phyloP scores from a whole-genome alignment of 2,329 filamentous ascomycete genomes.

The Alternaria sp. region DNA sequence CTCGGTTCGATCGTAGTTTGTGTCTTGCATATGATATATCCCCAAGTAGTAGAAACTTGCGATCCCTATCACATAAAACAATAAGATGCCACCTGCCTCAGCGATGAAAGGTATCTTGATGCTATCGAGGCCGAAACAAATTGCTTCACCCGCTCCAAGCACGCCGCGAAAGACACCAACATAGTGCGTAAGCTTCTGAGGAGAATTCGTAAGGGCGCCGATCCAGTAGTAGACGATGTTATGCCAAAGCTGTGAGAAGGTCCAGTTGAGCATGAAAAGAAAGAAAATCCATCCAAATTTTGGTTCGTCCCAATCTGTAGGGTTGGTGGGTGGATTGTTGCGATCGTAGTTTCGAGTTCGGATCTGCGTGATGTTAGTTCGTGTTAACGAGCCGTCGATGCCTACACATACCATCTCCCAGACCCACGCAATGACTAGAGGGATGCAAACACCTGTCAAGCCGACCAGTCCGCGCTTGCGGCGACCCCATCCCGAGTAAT shows the following conservation, averaged over 20 bases:
- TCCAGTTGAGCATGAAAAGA: constrained; percentile 45
- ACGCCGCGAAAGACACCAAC: constrained; percentile 44
- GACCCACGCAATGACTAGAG: constrained; percentile 39
- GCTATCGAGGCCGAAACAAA: constrained; percentile 44
- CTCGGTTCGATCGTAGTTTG: constrained; percentile 39
- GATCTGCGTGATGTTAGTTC: constrained; percentile 24
- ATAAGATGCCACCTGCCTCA: constrained; percentile 40
- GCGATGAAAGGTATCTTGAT: constrained; percentile 43
- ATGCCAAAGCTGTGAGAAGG: constrained; percentile 44
- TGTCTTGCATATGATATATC: constrained; percentile 41
- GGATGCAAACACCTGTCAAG: constrained; percentile 36
- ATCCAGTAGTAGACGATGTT: constrained; percentile 47
- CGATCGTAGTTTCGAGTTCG: constrained; percentile 44
- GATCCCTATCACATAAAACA: constrained; percentile 42
- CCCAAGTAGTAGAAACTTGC: constrained; percentile 41
- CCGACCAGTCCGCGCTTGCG: constrained; percentile 41
- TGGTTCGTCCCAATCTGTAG: constrained; percentile 40
- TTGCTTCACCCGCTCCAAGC: constrained; percentile 42
- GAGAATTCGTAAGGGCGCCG: constrained; percentile 43
- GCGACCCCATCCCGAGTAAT: constrained; percentile 40
- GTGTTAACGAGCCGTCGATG: not conserved
- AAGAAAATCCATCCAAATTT: constrained; percentile 42
- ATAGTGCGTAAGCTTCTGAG: constrained; percentile 44
- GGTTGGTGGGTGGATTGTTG: constrained; percentile 28
- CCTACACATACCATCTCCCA: constrained; percentile 42